Evolutionary conservation across 495 filamentous ascomycete genomes (phyloP).

Genomic region (Hypoxylon rickii): DNA sequence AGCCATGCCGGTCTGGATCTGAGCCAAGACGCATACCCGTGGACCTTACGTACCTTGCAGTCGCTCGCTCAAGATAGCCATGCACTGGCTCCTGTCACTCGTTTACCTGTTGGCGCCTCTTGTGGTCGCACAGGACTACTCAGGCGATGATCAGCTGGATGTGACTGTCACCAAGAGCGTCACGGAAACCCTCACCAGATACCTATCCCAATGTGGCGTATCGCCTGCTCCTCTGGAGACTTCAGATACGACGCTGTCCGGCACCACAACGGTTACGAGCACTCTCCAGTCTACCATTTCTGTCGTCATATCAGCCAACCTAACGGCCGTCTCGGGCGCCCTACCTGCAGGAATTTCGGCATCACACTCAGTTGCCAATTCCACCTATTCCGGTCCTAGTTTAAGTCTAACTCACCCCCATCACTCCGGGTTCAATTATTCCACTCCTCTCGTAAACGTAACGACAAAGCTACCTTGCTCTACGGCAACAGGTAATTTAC

Average conservation of each 20-base stretch:
- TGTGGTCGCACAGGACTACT: slow-evolving; percentile 19
- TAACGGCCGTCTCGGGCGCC: slow-evolving; percentile 2
- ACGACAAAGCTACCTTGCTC: slow-evolving; percentile 24
- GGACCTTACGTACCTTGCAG: no score
- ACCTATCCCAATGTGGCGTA: slow-evolving; percentile 22
- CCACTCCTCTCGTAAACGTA: slow-evolving; percentile 4
- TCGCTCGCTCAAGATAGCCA: slow-evolving; percentile 32
- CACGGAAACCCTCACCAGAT: slow-evolving; percentile 29
- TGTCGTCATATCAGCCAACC: slow-evolving; percentile 5
- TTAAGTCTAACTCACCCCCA: neutral
- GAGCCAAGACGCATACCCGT: neutral
- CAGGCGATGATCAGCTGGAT: slow-evolving; percentile 9
- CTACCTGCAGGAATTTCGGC: neutral
- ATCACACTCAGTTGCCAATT: neutral
- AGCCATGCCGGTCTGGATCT: slow-evolving; percentile 3
- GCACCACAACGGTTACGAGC: slow-evolving; percentile 25
- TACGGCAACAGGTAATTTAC: slow-evolving; percentile 25
- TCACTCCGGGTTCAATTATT: slow-evolving; percentile 9
- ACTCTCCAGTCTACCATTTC: slow-evolving; percentile 21
- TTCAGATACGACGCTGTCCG: slow-evolving; percentile 11
- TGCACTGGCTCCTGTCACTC: slow-evolving; percentile 26
- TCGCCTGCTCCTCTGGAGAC: neutral
- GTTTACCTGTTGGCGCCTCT: slow-evolving; percentile 21
- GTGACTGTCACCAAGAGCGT: slow-evolving; percentile 22
- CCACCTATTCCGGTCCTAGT: neutral